These are phyloP conservation scores for Saxophila tyrrhenica DNA, from an alignment of 495 filamentous ascomycete genomes.

Conservation along the genomic window DNA sequence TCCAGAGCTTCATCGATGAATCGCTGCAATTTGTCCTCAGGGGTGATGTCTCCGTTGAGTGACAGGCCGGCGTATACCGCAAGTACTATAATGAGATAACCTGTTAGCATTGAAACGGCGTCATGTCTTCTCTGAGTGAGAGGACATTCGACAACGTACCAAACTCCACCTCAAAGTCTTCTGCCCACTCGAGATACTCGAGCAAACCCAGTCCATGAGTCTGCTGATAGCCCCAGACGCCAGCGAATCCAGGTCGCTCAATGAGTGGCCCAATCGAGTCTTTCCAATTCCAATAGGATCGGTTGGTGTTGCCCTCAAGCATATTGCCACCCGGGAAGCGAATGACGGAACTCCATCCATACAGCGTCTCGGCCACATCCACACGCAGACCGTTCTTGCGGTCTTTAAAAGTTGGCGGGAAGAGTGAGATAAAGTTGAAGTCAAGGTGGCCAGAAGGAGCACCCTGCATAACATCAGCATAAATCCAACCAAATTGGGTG, in stretches of 20 bases:
- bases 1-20: constrained; percentile 53
- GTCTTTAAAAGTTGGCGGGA: constrained; percentile 27
- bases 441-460: constrained; percentile 11
- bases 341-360: constrained; percentile 12
- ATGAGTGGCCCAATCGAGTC: constrained; percentile 26
- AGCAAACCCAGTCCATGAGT: constrained; percentile 27
- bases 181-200: constrained; percentile 26
- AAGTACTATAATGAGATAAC: constrained; percentile 11
- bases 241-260: constrained; percentile 22
- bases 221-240: constrained; percentile 27
- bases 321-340: constrained; percentile 24
- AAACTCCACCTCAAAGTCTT: constrained; percentile 23
- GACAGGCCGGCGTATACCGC: constrained; percentile 26
- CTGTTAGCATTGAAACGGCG: neutral
- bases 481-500: no score
- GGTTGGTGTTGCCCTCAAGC: constrained; percentile 24
- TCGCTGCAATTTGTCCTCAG: constrained; percentile 19
- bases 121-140: no score
- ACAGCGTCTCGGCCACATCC: constrained; percentile 23
- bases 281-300: constrained; percentile 24
- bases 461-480: neutral
- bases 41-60: constrained; percentile 22
- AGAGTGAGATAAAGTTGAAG: constrained; percentile 28
- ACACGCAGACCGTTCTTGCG: constrained; percentile 22
- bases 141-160: no score